Evolutionary conservation across 1,139 yeast species (phyloP), one percentile per base, ranked within the genome.

Genomic region (Lodderomyces oxycetoniae): DNA sequence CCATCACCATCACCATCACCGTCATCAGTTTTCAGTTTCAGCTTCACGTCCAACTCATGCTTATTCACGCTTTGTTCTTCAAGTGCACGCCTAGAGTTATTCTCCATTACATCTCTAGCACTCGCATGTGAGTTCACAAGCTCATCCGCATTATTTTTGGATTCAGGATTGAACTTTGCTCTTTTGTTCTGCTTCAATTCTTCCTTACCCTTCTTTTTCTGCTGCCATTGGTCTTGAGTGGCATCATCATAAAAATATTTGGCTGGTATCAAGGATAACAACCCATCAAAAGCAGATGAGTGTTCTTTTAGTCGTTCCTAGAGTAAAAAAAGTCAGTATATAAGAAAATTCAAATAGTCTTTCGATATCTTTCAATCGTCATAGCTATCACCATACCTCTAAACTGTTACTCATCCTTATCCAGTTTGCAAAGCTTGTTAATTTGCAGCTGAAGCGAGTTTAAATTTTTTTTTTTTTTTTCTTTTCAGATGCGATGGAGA

Each of bases 181-280:
- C 77, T 64, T 54, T 82, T 82, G 42, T 74, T 77, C 36, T 67
- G 71, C 45, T 68, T 74, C 15, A 71, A 59, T 51, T 86, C 91
- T 33, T 70, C 75, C 51, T 83, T 85, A 26, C 77, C 59, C 58
- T 81, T 77, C 65, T 85, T 84, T 63, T 80, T 84, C 48, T 81
- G 82, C 47, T 79, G 80, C 96, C 97, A 89, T 59, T 89, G 97
- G 38, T 82, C 82, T 50, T 82, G 79, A 32, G 79, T 81, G 29
- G 83, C 86, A 44, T 77, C 84, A 52, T 78, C 85, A 53, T 86
- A 87, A 55, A 89, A 89, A 52, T 83, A 87, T 53, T 88, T 87
- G 7, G 96, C 95, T 6, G 98, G 97, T 40, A 91, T 88, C 54
- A 91, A 67, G 15, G 96, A 86, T 42, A 91, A 66, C 38, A 91